These are phyloP conservation scores for Leccinum subspadiceum DNA, from an alignment of 1,284 basidiomycete species.

Conservation along the genomic window DNA sequence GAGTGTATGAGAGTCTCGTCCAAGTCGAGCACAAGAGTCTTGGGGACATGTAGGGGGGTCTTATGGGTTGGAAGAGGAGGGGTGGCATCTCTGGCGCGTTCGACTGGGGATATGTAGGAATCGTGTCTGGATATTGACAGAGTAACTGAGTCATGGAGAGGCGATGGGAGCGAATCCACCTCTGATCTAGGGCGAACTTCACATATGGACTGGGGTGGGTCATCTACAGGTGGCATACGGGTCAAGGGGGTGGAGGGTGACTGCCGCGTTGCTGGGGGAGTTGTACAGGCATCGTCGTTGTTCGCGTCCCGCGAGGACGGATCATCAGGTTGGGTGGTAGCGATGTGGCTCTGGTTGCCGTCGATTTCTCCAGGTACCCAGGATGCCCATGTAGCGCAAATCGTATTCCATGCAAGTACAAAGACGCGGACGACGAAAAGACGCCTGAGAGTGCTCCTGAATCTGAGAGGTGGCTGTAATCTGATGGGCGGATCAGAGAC, in stretches of 20 bases:
- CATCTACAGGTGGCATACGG: slow-evolving; percentile 9
- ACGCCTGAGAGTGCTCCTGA: slow-evolving; percentile 41
- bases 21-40: slow-evolving; percentile 93
- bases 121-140: slow-evolving; percentile 20
- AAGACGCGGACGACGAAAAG: slow-evolving; percentile 54
- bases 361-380: slow-evolving; percentile 35
- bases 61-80: slow-evolving; percentile 51
- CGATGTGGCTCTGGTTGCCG: slow-evolving; percentile 12
- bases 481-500: slow-evolving; percentile 28
- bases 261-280: slow-evolving; percentile 16
- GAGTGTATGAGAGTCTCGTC: slow-evolving; percentile 99
- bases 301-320: slow-evolving; percentile 37
- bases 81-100: slow-evolving; percentile 43
- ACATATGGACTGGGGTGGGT: slow-evolving; percentile 1
- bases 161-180: slow-evolving; percentile 20
- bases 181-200: slow-evolving; percentile 13
- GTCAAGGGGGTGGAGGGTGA: slow-evolving; percentile 2
- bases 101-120: slow-evolving; percentile 24
- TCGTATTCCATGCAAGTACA: slow-evolving; percentile 49
- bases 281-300: slow-evolving; percentile 36
- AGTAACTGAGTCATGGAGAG: slow-evolving; percentile 12
- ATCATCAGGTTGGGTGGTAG: slow-evolving; percentile 19
- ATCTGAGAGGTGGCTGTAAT: slow-evolving; percentile 26
- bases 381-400: slow-evolving; percentile 47
- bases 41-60: slow-evolving; percentile 76